These are phyloP conservation scores for Epichloe brachyelytri DNA, from an alignment of 2,329 filamentous ascomycete species.

Conservation along the genomic window DNA sequence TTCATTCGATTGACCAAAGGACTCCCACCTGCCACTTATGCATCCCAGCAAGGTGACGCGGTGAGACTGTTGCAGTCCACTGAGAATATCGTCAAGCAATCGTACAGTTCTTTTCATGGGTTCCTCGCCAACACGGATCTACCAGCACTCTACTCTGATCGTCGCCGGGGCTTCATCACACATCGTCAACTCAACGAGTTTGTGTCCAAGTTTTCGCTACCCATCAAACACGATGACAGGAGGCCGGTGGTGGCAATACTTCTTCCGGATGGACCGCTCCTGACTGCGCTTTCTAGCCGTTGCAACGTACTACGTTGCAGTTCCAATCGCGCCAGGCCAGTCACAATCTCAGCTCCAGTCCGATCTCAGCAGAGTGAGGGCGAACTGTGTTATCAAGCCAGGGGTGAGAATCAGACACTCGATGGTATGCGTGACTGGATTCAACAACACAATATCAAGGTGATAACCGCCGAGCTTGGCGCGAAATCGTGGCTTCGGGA, in stretches of 20 bases:
- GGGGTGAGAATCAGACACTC: neutral
- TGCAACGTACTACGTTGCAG: slow-evolving; percentile 8
- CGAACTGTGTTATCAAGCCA: slow-evolving; percentile 2
- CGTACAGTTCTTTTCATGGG: neutral
- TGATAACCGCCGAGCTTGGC: neutral
- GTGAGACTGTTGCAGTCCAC: slow-evolving; percentile 2
- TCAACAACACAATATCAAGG: neutral
- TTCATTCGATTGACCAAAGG: slow-evolving; percentile 1
- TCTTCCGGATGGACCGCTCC: slow-evolving; percentile 9
- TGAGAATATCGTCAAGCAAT: slow-evolving; percentile 1
- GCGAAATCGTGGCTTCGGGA: neutral
- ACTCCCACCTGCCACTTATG: neutral
- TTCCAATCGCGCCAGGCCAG: slow-evolving; percentile 8
- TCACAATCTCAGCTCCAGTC: slow-evolving; percentile 9
- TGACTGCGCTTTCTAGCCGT: slow-evolving; percentile 11
- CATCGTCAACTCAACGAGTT: slow-evolving; percentile 1
- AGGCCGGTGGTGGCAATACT: slow-evolving; percentile 6
- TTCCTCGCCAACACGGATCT: neutral
- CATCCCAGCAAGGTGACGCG: slow-evolving; percentile 1
- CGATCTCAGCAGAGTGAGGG: slow-evolving; percentile 5
- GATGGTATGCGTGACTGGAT: neutral
- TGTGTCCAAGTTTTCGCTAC: slow-evolving; percentile 1
- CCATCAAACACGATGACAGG: neutral
- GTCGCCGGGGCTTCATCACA: neutral
- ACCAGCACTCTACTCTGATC: neutral